Percentiles rank a stretch among this genome's conserved stretches.
phyloP scores from a whole-genome alignment of 2,329 filamentous ascomycete genomes.

The Furcasterigmium furcatum region DNA sequence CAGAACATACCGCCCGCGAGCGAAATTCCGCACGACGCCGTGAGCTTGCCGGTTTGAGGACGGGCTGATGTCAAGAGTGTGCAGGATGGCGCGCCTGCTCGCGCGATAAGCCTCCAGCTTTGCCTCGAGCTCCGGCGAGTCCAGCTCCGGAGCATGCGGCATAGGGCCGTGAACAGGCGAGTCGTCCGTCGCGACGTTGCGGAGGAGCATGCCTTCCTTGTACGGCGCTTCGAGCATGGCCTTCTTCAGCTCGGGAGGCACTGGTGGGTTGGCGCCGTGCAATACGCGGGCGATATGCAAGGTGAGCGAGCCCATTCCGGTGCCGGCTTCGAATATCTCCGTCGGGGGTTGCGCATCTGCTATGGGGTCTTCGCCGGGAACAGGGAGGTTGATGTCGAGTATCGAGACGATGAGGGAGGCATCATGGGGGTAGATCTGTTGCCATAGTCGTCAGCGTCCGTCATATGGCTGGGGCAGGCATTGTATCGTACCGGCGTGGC shows the following conservation, averaged over 20 bases:
- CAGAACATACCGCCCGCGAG: constrained; percentile 64
- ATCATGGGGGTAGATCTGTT: constrained; percentile 63
- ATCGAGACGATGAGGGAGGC: constrained; percentile 72
- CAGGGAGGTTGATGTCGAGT: constrained; percentile 66
- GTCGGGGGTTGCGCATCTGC: constrained; percentile 42
- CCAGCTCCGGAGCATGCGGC: constrained; percentile 15
- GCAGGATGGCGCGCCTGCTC: constrained; percentile 66
- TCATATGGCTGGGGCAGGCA: too few relatives aligned
- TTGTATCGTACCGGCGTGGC: constrained; percentile 71
- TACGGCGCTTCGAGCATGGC: constrained; percentile 13
- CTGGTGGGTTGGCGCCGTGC: constrained; percentile 64
- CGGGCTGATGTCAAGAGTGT: constrained; percentile 66
- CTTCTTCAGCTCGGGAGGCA: constrained; percentile 37
- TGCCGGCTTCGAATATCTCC: constrained; percentile 81
- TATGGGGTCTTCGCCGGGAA: constrained; percentile 26
- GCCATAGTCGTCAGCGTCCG: constrained; percentile 2
- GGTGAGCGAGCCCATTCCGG: constrained; percentile 78
- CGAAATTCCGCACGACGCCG: constrained; percentile 63
- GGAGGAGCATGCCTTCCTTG: constrained; percentile 6
- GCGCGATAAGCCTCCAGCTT: constrained; percentile 41
- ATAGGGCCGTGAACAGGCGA: constrained; percentile 5
- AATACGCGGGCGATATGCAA: constrained; percentile 73
- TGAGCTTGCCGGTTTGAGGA: constrained; percentile 63
- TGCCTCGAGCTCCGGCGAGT: constrained; percentile 14
- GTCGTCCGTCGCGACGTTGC: constrained; percentile 8